Percentiles rank a stretch among this genome's conserved stretches.
These are phyloP conservation scores for Populus euphratica DNA, from an alignment of 345 rosid species.

Conservation along the genomic window DNA sequence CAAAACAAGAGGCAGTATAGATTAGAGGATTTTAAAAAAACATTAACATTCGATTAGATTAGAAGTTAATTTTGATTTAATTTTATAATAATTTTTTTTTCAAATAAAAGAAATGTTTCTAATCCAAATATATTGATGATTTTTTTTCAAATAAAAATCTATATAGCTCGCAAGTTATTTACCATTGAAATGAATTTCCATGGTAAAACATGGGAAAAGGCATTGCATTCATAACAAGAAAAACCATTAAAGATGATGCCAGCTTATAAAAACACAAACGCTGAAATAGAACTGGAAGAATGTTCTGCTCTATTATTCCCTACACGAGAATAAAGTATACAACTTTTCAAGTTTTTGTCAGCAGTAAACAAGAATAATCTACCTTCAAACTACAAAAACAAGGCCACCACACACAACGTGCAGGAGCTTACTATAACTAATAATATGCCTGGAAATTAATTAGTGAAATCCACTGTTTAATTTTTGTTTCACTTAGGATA, in stretches of 20 bases:
- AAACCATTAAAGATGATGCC: background rate
- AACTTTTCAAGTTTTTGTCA: background rate
- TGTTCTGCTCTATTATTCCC: slow-evolving; percentile 3
- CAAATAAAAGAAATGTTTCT: too few species aligned
- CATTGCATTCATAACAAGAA: background rate
- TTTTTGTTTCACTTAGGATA: background rate
- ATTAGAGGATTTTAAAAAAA: too few species aligned
- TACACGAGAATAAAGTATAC: background rate
- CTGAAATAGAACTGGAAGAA: background rate
- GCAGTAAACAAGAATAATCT: background rate
- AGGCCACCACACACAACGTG: background rate
- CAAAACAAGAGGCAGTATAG: too few species aligned
- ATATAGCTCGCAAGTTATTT: too few species aligned
- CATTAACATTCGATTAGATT: too few species aligned
- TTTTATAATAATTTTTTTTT: too few species aligned
- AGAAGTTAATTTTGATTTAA: too few species aligned
- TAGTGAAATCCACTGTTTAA: background rate
- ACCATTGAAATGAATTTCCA: background rate
- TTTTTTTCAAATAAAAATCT: too few species aligned
- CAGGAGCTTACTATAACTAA: background rate
- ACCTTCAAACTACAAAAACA: slow-evolving; percentile 1
- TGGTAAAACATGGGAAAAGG: background rate
- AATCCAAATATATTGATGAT: too few species aligned
- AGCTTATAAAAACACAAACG: background rate
- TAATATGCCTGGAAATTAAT: background rate